Conservation (phyloP, 352 stramenopile species). For the Blastocystis sp. region DNA sequence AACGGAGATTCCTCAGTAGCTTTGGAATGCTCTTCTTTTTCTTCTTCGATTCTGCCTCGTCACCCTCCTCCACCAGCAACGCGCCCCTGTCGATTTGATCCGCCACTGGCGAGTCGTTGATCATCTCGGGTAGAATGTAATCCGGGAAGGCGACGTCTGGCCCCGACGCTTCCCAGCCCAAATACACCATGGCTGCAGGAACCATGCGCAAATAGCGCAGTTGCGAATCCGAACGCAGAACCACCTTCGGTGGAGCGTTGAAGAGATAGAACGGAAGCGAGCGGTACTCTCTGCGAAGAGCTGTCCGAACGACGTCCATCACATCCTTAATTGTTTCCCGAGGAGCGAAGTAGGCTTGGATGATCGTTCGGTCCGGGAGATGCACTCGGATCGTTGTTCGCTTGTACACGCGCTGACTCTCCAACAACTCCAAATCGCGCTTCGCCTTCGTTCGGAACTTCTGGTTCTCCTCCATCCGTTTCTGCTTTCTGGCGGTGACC, state of each 20-base stretch:
- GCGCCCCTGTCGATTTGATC: neutral
- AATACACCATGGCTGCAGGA: neutral
- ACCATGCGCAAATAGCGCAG: neutral
- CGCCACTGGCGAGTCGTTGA: neutral
- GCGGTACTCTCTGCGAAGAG: neutral
- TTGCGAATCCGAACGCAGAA: neutral
- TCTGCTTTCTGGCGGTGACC: neutral
- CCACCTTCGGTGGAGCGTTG: neutral
- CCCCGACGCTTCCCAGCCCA: neutral
- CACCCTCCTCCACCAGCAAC: neutral
- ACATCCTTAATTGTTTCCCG: neutral
- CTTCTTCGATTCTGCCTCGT: constrained; percentile 6
- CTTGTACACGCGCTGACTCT: neutral
- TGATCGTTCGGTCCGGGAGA: neutral
- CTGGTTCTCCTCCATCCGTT: neutral
- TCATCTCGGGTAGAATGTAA: neutral
- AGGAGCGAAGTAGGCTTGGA: neutral
- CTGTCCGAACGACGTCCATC: neutral
- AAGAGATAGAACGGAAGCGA: neutral
- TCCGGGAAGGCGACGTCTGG: neutral
- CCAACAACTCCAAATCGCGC: neutral
- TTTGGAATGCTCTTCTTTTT: neutral
- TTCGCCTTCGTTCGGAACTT: neutral
- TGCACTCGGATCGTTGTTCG: neutral
- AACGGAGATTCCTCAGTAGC: neutral